Conservation (phyloP, 2,329 filamentous ascomycete species). For the Amesomyces nigricolor region DNA sequence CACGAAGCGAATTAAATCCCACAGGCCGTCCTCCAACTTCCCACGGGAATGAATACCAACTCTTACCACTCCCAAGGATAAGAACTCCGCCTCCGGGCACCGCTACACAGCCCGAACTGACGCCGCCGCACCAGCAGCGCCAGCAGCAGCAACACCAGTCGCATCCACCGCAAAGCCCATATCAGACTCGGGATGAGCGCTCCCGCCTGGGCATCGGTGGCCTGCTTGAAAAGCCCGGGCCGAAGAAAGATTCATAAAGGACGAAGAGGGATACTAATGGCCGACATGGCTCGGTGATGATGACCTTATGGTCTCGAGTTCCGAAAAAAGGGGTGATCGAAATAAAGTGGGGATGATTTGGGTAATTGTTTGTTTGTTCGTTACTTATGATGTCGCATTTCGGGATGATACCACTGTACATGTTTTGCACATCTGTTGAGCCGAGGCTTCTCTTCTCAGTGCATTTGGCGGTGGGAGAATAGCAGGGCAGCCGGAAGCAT, state of each 20-base stretch:
- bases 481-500: neutral
- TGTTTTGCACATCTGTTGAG: slow-evolving; percentile 4
- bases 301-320: neutral
- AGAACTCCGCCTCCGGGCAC: slow-evolving; percentile 28
- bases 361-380: neutral
- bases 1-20: slow-evolving; percentile 45
- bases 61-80: slow-evolving; percentile 48
- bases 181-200: slow-evolving; percentile 42
- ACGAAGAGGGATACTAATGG: neutral
- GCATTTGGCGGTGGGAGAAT: neutral
- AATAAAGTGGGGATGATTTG: neutral
- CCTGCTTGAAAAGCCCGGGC: slow-evolving; percentile 53
- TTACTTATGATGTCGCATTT: slow-evolving; percentile 2
- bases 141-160: neutral
- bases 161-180: neutral
- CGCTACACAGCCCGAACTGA: slow-evolving; percentile 22
- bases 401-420: slow-evolving; percentile 19
- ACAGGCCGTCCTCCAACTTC: slow-evolving; percentile 29
- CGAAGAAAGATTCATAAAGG: slow-evolving; percentile 18
- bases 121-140: neutral
- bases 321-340: neutral
- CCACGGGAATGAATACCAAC: slow-evolving; percentile 35
- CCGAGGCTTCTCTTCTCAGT: slow-evolving; percentile 3
- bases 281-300: neutral
- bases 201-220: slow-evolving; percentile 56